Evolutionary conservation across 2,329 filamentous ascomycete genomes (phyloP).

Genomic region (Dendryphion nanum): DNA sequence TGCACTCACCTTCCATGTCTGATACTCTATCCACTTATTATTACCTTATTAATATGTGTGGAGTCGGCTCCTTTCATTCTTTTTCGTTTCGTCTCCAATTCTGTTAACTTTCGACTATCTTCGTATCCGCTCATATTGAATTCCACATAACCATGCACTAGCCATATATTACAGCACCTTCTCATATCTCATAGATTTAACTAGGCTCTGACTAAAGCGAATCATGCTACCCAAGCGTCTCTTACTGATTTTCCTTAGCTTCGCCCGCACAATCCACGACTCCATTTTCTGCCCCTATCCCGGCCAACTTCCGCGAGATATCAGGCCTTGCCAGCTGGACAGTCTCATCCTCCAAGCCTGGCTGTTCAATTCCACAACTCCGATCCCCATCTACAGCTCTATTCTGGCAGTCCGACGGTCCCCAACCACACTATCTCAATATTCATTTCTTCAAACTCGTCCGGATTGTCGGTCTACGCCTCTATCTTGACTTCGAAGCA

Average conservation of each 20-base stretch:
- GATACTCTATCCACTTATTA: too few species aligned
- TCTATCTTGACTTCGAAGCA: constrained; percentile 85
- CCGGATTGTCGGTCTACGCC: constrained; percentile 72
- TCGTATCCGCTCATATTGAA: too few species aligned
- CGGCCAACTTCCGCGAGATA: constrained; percentile 69
- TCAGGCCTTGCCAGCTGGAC: constrained; percentile 81
- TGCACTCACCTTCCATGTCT: not conserved
- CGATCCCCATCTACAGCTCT: constrained; percentile 69
- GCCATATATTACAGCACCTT: too few species aligned
- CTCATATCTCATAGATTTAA: too few species aligned
- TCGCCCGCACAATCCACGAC: not conserved
- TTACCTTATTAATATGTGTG: too few species aligned
- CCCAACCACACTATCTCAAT: constrained; percentile 77
- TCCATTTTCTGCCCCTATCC: constrained; percentile 26
- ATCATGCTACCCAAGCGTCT: too few species aligned
- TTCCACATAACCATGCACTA: too few species aligned
- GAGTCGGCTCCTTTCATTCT: too few species aligned
- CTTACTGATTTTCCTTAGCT: too few species aligned
- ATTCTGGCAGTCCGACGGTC: constrained; percentile 86
- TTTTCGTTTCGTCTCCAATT: too few species aligned
- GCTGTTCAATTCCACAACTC: constrained; percentile 74
- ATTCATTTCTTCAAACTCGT: constrained; percentile 85
- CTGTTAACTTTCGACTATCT: too few species aligned
- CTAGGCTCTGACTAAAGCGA: too few species aligned
- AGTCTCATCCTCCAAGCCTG: constrained; percentile 77